A percentile compares a stretch with the other conserved stretches of the same genome.
Conservation (phyloP, 345 rosid genomes). For the Brassica nigra region DNA sequence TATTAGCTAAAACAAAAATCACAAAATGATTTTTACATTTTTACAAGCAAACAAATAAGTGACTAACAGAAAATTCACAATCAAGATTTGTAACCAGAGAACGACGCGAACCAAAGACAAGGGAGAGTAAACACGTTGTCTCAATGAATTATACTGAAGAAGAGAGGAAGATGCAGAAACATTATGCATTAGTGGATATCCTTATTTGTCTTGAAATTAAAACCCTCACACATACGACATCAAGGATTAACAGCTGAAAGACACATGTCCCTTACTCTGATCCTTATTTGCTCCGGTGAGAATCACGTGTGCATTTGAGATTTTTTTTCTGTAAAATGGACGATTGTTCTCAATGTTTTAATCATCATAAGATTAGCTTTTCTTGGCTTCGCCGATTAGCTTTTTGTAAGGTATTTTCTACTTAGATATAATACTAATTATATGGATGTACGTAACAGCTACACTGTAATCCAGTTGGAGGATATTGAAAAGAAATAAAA, state of each 20-base stretch:
- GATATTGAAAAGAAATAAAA: background rate
- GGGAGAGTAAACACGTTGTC: background rate
- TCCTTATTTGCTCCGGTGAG: background rate
- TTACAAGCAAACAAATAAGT: background rate
- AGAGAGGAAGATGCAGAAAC: background rate
- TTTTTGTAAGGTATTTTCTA: background rate
- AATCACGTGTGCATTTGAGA: background rate
- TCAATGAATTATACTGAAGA: background rate
- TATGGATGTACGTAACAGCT: background rate
- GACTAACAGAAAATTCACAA: background rate
- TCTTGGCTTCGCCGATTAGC: background rate
- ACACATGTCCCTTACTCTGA: background rate
- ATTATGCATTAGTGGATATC: background rate
- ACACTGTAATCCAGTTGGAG: background rate
- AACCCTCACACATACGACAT: background rate
- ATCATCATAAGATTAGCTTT: background rate
- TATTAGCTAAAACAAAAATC: background rate
- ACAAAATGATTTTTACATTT: background rate
- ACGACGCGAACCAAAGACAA: background rate
- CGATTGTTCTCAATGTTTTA: background rate
- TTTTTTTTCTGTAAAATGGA: background rate
- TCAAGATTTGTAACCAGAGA: background rate
- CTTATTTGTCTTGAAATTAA: background rate
- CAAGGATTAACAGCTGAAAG: background rate
- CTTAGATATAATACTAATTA: too few relatives aligned